These are phyloP conservation scores for Puya raimondii DNA, from an alignment of 176 grass and related monocot species.

Conservation along the genomic window DNA sequence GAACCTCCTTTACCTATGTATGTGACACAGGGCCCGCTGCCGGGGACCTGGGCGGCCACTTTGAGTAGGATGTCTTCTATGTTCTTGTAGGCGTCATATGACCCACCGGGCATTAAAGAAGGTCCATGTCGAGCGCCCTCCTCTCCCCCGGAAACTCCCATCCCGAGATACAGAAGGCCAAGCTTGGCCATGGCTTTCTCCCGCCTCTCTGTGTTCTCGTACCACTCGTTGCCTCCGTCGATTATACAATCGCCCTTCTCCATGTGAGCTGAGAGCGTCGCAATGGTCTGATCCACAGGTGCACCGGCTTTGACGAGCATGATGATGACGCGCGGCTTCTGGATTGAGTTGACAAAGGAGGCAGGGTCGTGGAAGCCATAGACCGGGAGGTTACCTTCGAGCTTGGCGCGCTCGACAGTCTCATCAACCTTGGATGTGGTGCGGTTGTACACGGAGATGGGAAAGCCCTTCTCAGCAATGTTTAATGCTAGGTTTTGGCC, in stretches of 20 bases:
- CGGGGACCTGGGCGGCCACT: constrained; percentile 62
- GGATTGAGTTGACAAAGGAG: constrained; percentile 66
- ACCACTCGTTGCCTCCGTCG: constrained; percentile 81
- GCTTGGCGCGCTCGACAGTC: constrained; percentile 47
- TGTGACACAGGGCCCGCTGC: constrained; percentile 53
- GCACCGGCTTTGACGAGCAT: constrained; percentile 81
- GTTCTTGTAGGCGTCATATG: constrained; percentile 61
- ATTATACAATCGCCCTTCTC: constrained; percentile 71
- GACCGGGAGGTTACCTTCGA: constrained; percentile 59
- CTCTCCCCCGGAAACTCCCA: constrained; percentile 78
- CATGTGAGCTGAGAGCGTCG: constrained; percentile 53
- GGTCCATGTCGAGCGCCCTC: constrained; percentile 70
- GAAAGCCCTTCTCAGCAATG: constrained; percentile 75
- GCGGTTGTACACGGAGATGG: constrained; percentile 81
- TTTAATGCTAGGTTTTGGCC: constrained; percentile 81
- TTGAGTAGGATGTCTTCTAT: constrained; percentile 80
- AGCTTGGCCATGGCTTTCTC: constrained; percentile 64
- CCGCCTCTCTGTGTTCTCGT: constrained; percentile 85
- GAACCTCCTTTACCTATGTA: constrained; percentile 70
- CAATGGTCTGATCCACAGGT: constrained; percentile 76
- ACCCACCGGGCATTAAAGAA: constrained; percentile 68
- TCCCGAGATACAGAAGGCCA: constrained; percentile 71
- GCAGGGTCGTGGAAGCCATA: constrained; percentile 58
- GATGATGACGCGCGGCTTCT: constrained; percentile 70
- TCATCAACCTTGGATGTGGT: constrained; percentile 82